Evolutionary conservation across 129 eudicot genomes (phyloP), one percentile per base, ranked within the genome.

Genomic region (Ambrosia trifida): DNA sequence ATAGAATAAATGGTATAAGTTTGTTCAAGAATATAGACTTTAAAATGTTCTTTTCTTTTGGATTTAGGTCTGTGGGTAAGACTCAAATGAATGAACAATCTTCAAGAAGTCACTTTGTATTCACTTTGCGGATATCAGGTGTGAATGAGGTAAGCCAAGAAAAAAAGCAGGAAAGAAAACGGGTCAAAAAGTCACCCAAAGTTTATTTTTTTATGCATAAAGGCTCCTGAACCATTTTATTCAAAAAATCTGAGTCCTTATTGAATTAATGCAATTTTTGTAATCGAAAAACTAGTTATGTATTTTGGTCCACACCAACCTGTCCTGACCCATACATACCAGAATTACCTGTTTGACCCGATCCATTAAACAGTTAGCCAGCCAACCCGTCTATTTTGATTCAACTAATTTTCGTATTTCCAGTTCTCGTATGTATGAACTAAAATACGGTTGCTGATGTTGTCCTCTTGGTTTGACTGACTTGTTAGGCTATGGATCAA

Each of bases 11-110:
- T 16, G 57, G 58, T 53, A 24, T 36, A 45, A 44, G 1, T 66
- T 65, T 33, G 19, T 53, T 2, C 5, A 19, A 57, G 13, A 20
- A 18, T 63, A 61, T 6, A 11, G 66, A 45, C 5, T 30, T 30
- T 35, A 35, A 60, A 47, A 40, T 52, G 62, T 43, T 56, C 30
- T 7, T 9, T 70, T 24, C 9, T 4, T 47, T 58, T 51, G 9
- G 35, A 60, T 79, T 63, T 78, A 94, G 99, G 89, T 94, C 99
- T 51, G 99, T 94, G 5, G 99, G 99, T 71, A 90, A 78, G 83
- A 94, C 99, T 69, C 97, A 94, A 58, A 94, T 94, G 97, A 94
- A 94, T 57, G 99, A 94, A 76, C 96, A 90, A 17, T 94, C 99
- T 13, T 94, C 99, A 4, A 84, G 99, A 82, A 94, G 99, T 78